A percentile compares a stretch with the other conserved stretches of the same genome.
phyloP scores from a whole-genome alignment of 306 rosid species.

The Leucaena leucocephala region DNA sequence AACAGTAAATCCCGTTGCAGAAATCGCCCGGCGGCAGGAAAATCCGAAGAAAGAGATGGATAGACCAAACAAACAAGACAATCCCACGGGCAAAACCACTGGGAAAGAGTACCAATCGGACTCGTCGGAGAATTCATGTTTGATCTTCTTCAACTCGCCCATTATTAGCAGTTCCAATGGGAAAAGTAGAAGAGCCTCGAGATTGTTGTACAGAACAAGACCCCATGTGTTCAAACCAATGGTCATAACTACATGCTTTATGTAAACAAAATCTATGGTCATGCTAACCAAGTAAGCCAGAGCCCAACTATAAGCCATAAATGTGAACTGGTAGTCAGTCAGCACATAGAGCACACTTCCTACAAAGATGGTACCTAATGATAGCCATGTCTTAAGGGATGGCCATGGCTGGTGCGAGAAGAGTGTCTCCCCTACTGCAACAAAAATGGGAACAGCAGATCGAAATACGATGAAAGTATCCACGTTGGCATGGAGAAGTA shows the following conservation, averaged over 20 bases:
- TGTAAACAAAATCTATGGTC: conserved; percentile 84
- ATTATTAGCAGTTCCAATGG: conserved; percentile 75
- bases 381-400: conserved; percentile 62
- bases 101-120: conserved; percentile 70
- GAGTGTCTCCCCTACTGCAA: conserved; percentile 84
- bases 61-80: conserved; percentile 76
- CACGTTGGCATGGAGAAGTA: conserved; percentile 86
- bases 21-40: conserved; percentile 83
- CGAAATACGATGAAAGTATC: conserved; percentile 88
- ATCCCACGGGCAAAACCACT: conserved; percentile 69
- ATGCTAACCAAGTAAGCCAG: conserved; percentile 77
- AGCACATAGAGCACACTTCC: conserved; percentile 77
- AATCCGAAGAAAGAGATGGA: conserved; percentile 88
- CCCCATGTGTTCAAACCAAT: conserved; percentile 86
- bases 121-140: conserved; percentile 70
- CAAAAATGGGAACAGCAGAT: conserved; percentile 75
- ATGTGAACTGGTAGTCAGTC: conserved; percentile 79
- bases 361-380: conserved; percentile 69
- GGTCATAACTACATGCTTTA: conserved; percentile 85
- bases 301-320: conserved; percentile 83
- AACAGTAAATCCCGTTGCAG: conserved; percentile 83
- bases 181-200: conserved; percentile 82
- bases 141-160: conserved; percentile 81
- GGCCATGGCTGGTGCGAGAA: conserved; percentile 88
- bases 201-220: conserved; percentile 78